A percentile compares a stretch with the other conserved stretches of the same genome.
phyloP scores from a whole-genome alignment of 1,284 basidiomycete genomes.

The Microbotryum scabiosae region DNA sequence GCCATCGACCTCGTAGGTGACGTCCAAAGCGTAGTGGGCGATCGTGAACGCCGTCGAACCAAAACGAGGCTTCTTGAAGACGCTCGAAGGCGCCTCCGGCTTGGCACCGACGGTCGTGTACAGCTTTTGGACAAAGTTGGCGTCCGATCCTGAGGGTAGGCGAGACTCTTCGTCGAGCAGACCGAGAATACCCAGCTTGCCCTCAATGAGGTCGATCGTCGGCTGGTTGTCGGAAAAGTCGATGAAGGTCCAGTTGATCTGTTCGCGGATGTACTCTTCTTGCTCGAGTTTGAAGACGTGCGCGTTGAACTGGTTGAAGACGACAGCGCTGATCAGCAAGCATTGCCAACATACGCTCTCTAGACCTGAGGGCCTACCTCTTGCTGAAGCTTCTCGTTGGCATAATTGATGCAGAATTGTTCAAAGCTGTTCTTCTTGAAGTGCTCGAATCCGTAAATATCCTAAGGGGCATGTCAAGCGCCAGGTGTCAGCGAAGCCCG shows the following conservation, averaged over 20 bases:
- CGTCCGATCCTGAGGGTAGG: slow-evolving; percentile 84
- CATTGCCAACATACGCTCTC: background rate
- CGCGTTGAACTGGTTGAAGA: slow-evolving; percentile 68
- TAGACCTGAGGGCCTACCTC: slow-evolving; percentile 50
- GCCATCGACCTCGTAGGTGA: slow-evolving; percentile 95
- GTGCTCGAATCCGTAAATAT: slow-evolving; percentile 80
- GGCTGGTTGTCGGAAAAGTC: slow-evolving; percentile 98
- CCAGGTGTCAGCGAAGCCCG: background rate
- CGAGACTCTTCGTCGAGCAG: slow-evolving; percentile 97
- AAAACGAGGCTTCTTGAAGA: slow-evolving; percentile 98
- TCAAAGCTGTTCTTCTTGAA: slow-evolving; percentile 99
- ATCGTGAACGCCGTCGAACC: slow-evolving; percentile 96
- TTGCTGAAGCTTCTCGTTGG: slow-evolving; percentile 95
- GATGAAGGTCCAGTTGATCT: slow-evolving; percentile 99
- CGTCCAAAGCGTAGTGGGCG: slow-evolving; percentile 95
- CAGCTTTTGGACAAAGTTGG: slow-evolving; percentile 89
- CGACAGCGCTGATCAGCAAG: slow-evolving; percentile 9
- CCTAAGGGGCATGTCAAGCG: slow-evolving; percentile 4
- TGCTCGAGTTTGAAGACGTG: slow-evolving; percentile 98
- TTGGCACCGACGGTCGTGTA: slow-evolving; percentile 71
- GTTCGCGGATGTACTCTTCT: slow-evolving; percentile 95
- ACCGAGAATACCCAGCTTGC: slow-evolving; percentile 88
- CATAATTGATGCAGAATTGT: slow-evolving; percentile 99
- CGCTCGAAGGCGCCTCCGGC: slow-evolving; percentile 65
- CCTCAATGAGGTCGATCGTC: slow-evolving; percentile 97